Conservation (phyloP, 2,329 filamentous ascomycete genomes). For the Leptographium procerum region DNA sequence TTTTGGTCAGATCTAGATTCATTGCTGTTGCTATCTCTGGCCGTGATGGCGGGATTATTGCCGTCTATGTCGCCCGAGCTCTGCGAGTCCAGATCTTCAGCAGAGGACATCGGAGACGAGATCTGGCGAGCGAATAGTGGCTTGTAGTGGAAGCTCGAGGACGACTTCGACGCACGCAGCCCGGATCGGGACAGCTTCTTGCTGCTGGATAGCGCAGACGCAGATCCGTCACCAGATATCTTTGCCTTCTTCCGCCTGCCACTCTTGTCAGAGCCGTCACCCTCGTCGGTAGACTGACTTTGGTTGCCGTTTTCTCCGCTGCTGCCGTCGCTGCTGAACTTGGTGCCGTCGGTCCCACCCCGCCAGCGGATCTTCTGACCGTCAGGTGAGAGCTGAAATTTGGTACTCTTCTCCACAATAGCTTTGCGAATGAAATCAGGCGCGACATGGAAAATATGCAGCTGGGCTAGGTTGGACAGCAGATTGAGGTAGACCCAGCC, state of each 20-base stretch:
- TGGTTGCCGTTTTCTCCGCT: constrained; percentile 32
- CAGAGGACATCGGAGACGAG: constrained; percentile 33
- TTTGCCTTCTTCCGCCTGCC: constrained; percentile 35
- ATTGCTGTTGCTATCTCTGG: constrained; percentile 13
- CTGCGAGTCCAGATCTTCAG: constrained; percentile 28
- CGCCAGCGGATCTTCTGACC: constrained; percentile 73
- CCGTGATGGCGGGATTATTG: constrained; percentile 25
- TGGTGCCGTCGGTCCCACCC: constrained; percentile 54
- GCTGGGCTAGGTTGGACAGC: constrained; percentile 68
- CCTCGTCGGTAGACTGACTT: constrained; percentile 39
- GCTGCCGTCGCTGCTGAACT: constrained; percentile 52
- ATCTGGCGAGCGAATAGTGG: constrained; percentile 46
- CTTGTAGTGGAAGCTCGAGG: constrained; percentile 49
- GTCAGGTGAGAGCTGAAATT: constrained; percentile 67
- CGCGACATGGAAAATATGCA: constrained; percentile 77
- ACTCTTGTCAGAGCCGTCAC: constrained; percentile 29
- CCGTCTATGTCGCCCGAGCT: constrained; percentile 35
- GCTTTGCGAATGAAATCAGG: constrained; percentile 65
- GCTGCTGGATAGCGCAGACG: constrained; percentile 22
- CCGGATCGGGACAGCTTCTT: constrained; percentile 30
- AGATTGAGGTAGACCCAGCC: constrained; percentile 79
- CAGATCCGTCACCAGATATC: constrained; percentile 23
- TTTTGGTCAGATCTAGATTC: constrained; percentile 38
- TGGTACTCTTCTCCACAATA: constrained; percentile 56
- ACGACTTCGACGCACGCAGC: constrained; percentile 25